Base-by-base conservation (phyloP, 225 moss, liverwort and hornwort species). In the Asterella californica region DNA sequence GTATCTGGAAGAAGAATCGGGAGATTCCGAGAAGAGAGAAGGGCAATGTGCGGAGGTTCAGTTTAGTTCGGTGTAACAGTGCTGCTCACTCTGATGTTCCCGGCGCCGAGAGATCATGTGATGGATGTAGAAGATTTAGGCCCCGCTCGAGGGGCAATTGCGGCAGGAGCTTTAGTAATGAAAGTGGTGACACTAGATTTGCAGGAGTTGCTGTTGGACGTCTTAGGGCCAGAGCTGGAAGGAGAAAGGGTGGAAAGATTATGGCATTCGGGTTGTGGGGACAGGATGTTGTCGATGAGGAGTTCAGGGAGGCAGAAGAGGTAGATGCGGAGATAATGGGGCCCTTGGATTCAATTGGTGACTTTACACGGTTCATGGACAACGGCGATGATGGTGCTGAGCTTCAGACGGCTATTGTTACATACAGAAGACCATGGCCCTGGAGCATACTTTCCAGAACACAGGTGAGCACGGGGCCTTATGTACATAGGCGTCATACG, bases 371-470 rank as follows among this genome's bases (percentile, higher is more conserved):
- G 30, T 99, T 99, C 78, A 88, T 88, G 54, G 92, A 99, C 83
- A 92, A 99, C 71, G 97, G 97, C 34, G 32, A 72, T 18, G 75
- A 91, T 59, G 97, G 97, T 12, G 92, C 94, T 42, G 97, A 99
- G 86, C 92, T 99, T 38, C 99, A 99, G 81, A 99, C 99, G 47
- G 99, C 99, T 59, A 91, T 99, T 30, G 92, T 95, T 74, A 90
- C 85, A 38, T 99, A 95, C 82, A 91, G 81, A 76, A 92, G 88
- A 83, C 88, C 87, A 9, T 91, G 92, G 70, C 95, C 99, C 2
- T 90, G 93, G 90, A 88, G 86, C 48, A 81, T 95, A 50, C 17
- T 78, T 46, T 78, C 66, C 66, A 78, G 63, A 32, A 60, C 60
- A 22, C 78, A 78, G 78, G 78, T 78, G 47, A 77, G 57, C 10